A percentile compares a stretch with the other conserved stretches of the same genome.
Conservation (phyloP, 768 basidiomycete species). For the Kwoniella heveanensis region DNA sequence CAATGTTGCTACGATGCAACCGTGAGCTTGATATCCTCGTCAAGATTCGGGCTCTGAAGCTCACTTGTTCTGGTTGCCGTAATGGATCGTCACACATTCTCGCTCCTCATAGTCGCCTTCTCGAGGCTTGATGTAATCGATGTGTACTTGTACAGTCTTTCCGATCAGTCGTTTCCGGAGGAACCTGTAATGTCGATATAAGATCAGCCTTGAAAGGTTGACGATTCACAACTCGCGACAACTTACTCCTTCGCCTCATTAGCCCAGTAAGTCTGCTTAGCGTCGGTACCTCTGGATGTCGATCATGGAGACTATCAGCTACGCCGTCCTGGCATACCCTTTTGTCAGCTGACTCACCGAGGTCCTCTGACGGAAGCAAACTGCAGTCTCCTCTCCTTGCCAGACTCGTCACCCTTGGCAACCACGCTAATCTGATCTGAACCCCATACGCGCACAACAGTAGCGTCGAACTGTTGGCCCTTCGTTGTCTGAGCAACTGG, state of each 20-base stretch:
- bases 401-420: slow-evolving; percentile 64
- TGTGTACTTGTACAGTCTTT: slow-evolving; percentile 56
- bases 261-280: slow-evolving; percentile 82
- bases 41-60: too few relatives aligned
- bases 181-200: slow-evolving; percentile 58
- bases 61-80: slow-evolving; percentile 77
- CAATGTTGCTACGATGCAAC: slow-evolving; percentile 69
- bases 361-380: slow-evolving; percentile 85
- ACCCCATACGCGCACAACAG: slow-evolving; percentile 84
- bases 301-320: slow-evolving; percentile 16
- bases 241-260: slow-evolving; percentile 78
- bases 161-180: slow-evolving; percentile 89
- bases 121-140: slow-evolving; percentile 87
- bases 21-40: slow-evolving; percentile 2
- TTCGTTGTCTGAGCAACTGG: slow-evolving; percentile 36
- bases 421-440: slow-evolving; percentile 85
- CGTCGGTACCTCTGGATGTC: slow-evolving; percentile 70
- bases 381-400: slow-evolving; percentile 79
- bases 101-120: slow-evolving; percentile 94
- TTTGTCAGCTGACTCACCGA: slow-evolving; percentile 60
- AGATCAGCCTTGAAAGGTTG: slow-evolving; percentile 9
- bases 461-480: slow-evolving; percentile 68
- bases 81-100: slow-evolving; percentile 85
- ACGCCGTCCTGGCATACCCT: too few relatives aligned
- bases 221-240: not conserved